Conservation (phyloP, 1,284 basidiomycete species). For the Cerioporus squamosus region DNA sequence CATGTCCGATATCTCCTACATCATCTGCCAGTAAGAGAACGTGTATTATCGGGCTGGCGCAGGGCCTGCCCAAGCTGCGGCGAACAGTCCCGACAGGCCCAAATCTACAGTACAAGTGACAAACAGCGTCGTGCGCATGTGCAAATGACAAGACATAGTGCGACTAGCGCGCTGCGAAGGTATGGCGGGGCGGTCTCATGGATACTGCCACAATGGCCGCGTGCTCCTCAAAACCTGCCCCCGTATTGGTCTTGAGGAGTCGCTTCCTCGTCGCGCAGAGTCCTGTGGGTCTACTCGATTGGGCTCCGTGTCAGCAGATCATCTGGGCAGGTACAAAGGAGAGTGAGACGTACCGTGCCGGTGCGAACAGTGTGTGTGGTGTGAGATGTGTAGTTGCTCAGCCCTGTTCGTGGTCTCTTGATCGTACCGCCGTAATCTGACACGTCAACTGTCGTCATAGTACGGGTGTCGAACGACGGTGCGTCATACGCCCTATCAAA, state of each 20-base stretch:
- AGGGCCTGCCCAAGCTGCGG: background rate
- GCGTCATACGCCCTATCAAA: background rate
- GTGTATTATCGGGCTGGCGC: too few species aligned
- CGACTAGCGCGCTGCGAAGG: too few species aligned
- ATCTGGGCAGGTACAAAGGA: background rate
- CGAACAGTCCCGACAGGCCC: background rate
- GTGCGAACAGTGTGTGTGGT: background rate
- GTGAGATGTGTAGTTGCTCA: background rate
- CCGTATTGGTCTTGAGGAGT: too few species aligned
- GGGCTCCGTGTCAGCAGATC: background rate
- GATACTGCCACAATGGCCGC: too few species aligned
- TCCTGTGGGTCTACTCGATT: background rate
- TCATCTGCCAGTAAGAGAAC: too few species aligned
- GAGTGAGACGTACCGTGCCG: background rate
- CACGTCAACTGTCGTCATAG: background rate
- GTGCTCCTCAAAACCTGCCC: too few species aligned
- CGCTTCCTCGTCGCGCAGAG: background rate
- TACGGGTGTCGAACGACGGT: too few species aligned
- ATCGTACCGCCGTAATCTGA: background rate
- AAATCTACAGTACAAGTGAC: background rate
- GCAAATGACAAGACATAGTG: too few species aligned
- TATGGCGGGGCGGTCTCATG: too few species aligned
- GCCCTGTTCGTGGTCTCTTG: background rate
- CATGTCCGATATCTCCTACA: too few species aligned
- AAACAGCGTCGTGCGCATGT: too few species aligned